Conservation (phyloP, 23 red algal genomes). For the Gracilaria domingensis region DNA sequence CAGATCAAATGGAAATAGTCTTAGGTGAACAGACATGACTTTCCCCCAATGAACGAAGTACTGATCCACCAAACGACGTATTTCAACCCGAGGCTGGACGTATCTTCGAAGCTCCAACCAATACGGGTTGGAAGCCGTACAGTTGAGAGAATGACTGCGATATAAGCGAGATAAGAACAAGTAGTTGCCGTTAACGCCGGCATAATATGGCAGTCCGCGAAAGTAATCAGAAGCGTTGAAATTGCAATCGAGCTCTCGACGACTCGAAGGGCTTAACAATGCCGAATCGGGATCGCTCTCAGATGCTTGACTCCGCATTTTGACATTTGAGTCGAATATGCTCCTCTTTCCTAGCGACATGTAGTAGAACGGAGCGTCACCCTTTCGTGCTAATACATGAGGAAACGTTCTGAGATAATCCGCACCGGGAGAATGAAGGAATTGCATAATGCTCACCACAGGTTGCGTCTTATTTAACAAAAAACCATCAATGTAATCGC, state of each 20-base stretch:
- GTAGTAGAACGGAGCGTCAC: slow-evolving; percentile 59
- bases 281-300: slow-evolving; percentile 23
- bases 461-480: slow-evolving; percentile 43
- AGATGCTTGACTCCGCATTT: slow-evolving; percentile 22
- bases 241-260: slow-evolving; percentile 45
- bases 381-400: slow-evolving; percentile 36
- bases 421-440: slow-evolving; percentile 18
- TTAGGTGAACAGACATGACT: slow-evolving; percentile 11
- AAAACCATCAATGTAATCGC: slow-evolving; percentile 34
- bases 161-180: slow-evolving; percentile 42
- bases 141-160: slow-evolving; percentile 50
- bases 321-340: slow-evolving; percentile 40
- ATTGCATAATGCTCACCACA: slow-evolving; percentile 41
- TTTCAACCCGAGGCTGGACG: slow-evolving; percentile 40
- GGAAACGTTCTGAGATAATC: slow-evolving; percentile 38
- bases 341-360: slow-evolving; percentile 55
- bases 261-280: slow-evolving; percentile 6
- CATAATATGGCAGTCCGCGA: slow-evolving; percentile 25
- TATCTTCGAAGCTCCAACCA: slow-evolving; percentile 49
- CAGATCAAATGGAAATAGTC: slow-evolving; percentile 41
- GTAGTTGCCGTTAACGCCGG: slow-evolving; percentile 48
- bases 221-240: slow-evolving; percentile 44
- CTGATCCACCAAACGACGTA: slow-evolving; percentile 19
- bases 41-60: slow-evolving; percentile 31
- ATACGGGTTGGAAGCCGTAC: slow-evolving; percentile 33